Conservation (phyloP, 2,329 filamentous ascomycete species). For the Ascosphaera pollenicola region DNA sequence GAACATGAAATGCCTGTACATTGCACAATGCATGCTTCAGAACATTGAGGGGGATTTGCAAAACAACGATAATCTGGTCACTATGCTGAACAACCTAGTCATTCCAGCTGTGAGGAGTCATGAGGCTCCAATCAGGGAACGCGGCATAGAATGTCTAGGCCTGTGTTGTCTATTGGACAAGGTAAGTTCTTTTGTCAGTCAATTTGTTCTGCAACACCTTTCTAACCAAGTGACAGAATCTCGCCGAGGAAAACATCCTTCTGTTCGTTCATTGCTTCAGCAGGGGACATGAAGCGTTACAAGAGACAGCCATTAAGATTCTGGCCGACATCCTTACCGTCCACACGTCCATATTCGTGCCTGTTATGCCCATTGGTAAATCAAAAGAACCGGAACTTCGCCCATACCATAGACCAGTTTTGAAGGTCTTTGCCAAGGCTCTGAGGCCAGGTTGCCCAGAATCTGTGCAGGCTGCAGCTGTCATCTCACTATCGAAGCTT, state of each 20-base stretch:
- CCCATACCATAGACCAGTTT: conserved; percentile 36
- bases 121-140: conserved; percentile 77
- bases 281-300: conserved; percentile 74
- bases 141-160: conserved; percentile 71
- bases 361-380: conserved; percentile 20
- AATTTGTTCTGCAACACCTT: conserved; percentile 1
- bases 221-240: conserved; percentile 26
- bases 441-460: conserved; percentile 48
- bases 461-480: conserved; percentile 61
- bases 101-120: conserved; percentile 87
- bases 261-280: conserved; percentile 92
- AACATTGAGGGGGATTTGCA: conserved; percentile 78
- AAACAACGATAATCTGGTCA: conserved; percentile 73
- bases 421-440: conserved; percentile 70
- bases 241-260: conserved; percentile 77
- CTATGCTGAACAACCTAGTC: conserved; percentile 95
- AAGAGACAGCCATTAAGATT: conserved; percentile 77
- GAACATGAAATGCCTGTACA: conserved; percentile 95
- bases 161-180: conserved; percentile 81
- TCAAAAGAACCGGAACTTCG: conserved; percentile 27
- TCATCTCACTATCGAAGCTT: conserved; percentile 64
- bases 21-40: conserved; percentile 91
- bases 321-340: conserved; percentile 82
- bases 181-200: conserved; percentile 19
- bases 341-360: conserved; percentile 57